A percentile compares a stretch with the other conserved stretches of the same genome.
phyloP scores from a whole-genome alignment of 139 green algal species.

The Auxenochlorella pyrenoidosa region DNA sequence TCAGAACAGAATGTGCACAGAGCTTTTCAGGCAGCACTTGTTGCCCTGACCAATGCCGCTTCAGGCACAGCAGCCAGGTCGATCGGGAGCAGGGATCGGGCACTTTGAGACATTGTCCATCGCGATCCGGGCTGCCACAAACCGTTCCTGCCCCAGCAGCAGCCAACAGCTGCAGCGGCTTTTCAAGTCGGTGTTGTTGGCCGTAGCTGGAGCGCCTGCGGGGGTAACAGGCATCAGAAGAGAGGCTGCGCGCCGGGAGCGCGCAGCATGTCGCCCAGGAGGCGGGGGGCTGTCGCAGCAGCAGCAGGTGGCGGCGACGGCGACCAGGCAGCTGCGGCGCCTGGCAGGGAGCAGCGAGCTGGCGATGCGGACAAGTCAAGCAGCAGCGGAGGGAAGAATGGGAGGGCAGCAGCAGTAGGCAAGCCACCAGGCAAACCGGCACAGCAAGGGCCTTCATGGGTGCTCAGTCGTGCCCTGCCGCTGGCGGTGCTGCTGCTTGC shows the following conservation, averaged over 20 bases:
- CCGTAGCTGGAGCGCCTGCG: too few relatives aligned
- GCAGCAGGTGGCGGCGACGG: neutral
- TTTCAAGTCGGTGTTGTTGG: neutral
- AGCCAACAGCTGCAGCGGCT: neutral
- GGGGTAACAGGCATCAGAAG: neutral
- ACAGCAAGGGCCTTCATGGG: neutral
- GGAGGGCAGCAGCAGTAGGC: neutral
- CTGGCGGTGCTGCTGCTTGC: slow-evolving; percentile 5
- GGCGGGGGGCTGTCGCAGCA: neutral
- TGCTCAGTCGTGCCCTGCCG: neutral
- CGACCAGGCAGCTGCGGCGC: neutral
- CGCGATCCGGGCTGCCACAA: too few relatives aligned
- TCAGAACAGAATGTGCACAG: too few relatives aligned
- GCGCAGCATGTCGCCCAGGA: slow-evolving; percentile 15
- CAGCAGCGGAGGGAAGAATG: neutral
- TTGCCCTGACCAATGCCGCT: too few relatives aligned
- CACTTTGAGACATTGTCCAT: too few relatives aligned
- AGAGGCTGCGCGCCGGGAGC: neutral
- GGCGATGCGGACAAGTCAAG: neutral
- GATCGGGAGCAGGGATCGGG: too few relatives aligned
- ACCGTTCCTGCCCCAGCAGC: neutral
- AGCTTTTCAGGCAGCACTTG: too few relatives aligned
- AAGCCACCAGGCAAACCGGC: neutral
- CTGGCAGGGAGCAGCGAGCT: neutral
- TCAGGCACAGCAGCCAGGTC: too few relatives aligned